A percentile compares a stretch with the other conserved stretches of the same genome.
Evolutionary conservation across 306 rosid genomes (phyloP).

Genomic region (Purshia tridentata): DNA sequence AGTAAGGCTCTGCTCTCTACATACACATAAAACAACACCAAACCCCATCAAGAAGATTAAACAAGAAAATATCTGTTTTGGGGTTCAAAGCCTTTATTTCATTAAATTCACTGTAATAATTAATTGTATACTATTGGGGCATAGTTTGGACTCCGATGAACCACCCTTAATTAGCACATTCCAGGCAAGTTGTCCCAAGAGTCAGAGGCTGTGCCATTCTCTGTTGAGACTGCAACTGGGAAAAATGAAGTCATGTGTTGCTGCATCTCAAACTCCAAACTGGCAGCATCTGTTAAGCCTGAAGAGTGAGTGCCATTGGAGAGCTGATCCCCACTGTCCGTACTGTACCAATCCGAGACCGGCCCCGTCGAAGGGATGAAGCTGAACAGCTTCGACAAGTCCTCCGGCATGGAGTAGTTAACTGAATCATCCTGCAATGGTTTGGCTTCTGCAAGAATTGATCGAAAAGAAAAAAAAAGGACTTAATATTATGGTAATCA

Average conservation of each 20-base stretch:
- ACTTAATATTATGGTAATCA: not conserved
- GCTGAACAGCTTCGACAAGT: slow-evolving; percentile 52
- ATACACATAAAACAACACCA: too few species aligned
- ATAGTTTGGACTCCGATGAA: not conserved
- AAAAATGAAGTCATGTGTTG: slow-evolving; percentile 60
- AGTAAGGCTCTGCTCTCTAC: too few species aligned
- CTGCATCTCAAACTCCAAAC: slow-evolving; percentile 54
- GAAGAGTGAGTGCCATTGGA: slow-evolving; percentile 46
- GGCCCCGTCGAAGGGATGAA: slow-evolving; percentile 46
- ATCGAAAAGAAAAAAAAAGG: not conserved
- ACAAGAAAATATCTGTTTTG: too few species aligned
- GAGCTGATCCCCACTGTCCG: slow-evolving; percentile 23
- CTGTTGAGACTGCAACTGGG: slow-evolving; percentile 51
- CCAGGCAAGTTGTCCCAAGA: slow-evolving; percentile 76
- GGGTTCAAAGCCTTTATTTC: too few species aligned
- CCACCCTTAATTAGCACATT: slow-evolving; percentile 43
- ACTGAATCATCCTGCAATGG: slow-evolving; percentile 39
- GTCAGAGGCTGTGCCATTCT: slow-evolving; percentile 34
- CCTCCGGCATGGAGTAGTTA: slow-evolving; percentile 42
- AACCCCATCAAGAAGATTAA: too few species aligned
- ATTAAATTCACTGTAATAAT: too few species aligned
- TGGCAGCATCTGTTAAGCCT: slow-evolving; percentile 40
- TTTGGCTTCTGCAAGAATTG: slow-evolving; percentile 39
- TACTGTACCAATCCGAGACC: slow-evolving; percentile 48
- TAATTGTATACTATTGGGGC: too few species aligned